Conservation (phyloP, 2,329 filamentous ascomycete species). For the Alternaria sp. region DNA sequence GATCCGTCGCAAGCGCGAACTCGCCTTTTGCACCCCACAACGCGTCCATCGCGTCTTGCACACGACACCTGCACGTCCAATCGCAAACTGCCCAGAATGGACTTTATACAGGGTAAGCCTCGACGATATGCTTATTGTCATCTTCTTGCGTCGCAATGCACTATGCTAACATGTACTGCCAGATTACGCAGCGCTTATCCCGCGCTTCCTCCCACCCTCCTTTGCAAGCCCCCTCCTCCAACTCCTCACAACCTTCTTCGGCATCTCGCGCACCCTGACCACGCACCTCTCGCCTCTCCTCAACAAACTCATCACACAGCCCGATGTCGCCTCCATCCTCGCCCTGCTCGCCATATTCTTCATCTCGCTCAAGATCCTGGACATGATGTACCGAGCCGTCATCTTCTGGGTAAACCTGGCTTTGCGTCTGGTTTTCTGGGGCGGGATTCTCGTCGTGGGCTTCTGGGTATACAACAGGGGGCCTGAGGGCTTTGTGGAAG, state of each 20-base stretch:
- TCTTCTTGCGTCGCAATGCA: neutral
- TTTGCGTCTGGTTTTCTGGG: conserved; percentile 71
- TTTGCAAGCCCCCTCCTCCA: conserved; percentile 43
- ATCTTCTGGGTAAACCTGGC: conserved; percentile 79
- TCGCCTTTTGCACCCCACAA: conserved; percentile 6
- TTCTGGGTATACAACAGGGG: conserved; percentile 69
- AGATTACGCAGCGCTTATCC: conserved; percentile 46
- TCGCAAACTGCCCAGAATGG: conserved; percentile 34
- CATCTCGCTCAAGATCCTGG: conserved; percentile 69
- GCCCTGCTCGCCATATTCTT: conserved; percentile 69
- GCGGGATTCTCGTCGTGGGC: conserved; percentile 61
- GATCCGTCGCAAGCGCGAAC: conserved; percentile 1
- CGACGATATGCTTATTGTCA: neutral
- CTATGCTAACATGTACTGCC: conserved; percentile 20
- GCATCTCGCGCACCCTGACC: conserved; percentile 38
- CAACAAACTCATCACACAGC: conserved; percentile 40
- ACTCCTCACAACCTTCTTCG: conserved; percentile 37
- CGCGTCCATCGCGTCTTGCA: conserved; percentile 26
- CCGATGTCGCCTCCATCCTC: conserved; percentile 61
- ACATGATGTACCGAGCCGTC: conserved; percentile 75
- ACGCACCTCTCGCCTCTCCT: conserved; percentile 43
- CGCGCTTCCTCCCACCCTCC: conserved; percentile 43
- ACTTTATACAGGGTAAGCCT: conserved; percentile 38
- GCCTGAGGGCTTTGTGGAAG: conserved; percentile 68
- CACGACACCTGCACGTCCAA: conserved; percentile 13